Evolutionary conservation across 1,284 basidiomycete species (phyloP), one percentile per base, ranked within the genome.

Genomic region (Clitocybe nebularis): DNA sequence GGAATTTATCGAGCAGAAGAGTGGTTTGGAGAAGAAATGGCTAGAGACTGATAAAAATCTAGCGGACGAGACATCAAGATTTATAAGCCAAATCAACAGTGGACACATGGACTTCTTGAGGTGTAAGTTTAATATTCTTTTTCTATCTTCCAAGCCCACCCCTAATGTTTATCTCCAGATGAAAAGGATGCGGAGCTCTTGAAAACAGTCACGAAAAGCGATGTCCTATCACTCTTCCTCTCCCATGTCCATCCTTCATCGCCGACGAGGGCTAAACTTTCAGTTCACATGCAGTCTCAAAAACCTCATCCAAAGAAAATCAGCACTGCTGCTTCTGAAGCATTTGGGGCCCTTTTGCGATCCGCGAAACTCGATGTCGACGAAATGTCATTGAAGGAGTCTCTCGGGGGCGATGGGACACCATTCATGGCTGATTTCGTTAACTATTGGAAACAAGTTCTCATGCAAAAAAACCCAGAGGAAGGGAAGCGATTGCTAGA

Each of bases 151-250:
- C 20, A 36, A 14, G 19, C 19, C 21, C 35, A 45, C 42, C 48
- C 16, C 40, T 32, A 28, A 46, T 33, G 17, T 41, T 2, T 26
- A 17, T 45, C 19, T 44, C 28, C 11, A 86, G 83, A 77, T 36
- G 71, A 81, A 50, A 73, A 73, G 11, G 90, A 95, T 52, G 83
- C 86, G 3, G 72, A 74, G 21, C 59, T 79, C 7, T 64, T 95
- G 39, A 62, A 74, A 38, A 67, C 61, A 14, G 69, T 93, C 42
- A 85, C 78, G 5, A 93, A 92, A 65, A 66, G 80, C 5, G 89
- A 97, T 19, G 74, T 98, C 24, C 50, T 91, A n/a, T 61, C 74
- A 4, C 66, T 97, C 39, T 93, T 92, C 74, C 68, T 78, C 47
- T 67, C 71, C 17, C 74, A 76, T 44, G 77, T 92, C 34, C 83